Conservation (phyloP, 345 rosid species). For the Populus simonii region DNA sequence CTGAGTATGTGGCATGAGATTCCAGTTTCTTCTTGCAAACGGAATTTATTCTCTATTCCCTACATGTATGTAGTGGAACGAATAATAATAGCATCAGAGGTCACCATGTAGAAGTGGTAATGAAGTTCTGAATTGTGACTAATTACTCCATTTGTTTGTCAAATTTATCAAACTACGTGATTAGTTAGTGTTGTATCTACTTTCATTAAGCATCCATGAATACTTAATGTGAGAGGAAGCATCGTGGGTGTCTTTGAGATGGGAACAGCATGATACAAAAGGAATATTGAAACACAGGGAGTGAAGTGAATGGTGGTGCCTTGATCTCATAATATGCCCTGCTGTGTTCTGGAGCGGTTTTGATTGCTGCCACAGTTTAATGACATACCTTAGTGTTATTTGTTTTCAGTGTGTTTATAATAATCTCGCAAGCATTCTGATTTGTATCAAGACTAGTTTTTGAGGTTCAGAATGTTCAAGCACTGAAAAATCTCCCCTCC, state of each 20-base stretch:
- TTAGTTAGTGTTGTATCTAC: not conserved
- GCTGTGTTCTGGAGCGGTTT: not conserved
- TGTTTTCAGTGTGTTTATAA: not conserved
- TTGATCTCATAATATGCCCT: not conserved
- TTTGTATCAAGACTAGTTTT: not conserved
- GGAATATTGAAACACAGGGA: not conserved
- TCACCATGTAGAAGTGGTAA: not conserved
- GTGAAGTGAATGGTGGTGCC: not conserved
- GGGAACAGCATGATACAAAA: not conserved
- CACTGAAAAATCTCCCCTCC: not conserved
- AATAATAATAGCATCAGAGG: not conserved
- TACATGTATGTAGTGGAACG: not conserved
- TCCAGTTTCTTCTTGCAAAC: not conserved
- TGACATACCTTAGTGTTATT: too few species aligned
- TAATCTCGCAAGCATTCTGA: not conserved
- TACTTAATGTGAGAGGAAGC: not conserved
- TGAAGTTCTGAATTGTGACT: not conserved
- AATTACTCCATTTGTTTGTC: not conserved
- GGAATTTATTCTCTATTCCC: slow-evolving; percentile 8
- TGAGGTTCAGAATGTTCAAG: not conserved
- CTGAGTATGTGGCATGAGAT: slow-evolving; percentile 8
- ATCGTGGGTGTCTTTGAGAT: not conserved
- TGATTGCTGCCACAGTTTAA: too few species aligned
- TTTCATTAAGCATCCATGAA: not conserved
- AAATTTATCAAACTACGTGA: not conserved